Base-by-base conservation (phyloP, 2,329 filamentous ascomycete genomes). In the Epichloe uncinata region DNA sequence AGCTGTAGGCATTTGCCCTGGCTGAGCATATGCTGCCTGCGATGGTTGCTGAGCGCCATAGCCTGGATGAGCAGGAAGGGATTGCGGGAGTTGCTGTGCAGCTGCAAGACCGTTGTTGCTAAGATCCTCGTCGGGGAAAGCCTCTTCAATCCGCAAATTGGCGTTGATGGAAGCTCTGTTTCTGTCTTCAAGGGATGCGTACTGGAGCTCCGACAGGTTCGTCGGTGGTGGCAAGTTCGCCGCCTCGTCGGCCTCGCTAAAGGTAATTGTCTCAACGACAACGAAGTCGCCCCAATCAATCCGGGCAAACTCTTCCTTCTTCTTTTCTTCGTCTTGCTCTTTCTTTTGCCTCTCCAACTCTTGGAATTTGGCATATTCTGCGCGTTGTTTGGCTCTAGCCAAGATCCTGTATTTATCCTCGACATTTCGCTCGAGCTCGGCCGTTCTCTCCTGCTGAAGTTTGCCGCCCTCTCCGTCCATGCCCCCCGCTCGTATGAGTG, bases 241-340 rank as follows among this genome's bases (percentile, higher is more conserved):
- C 55, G 86, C 79, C 57, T 96, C 90, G 64, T 98, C 93, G 38
- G 80, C 78, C 57, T 95, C 90, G 52, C 81, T 89, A 66, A 98
- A 98, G 15, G 88, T 75, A 49, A 98, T 90, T 0, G 90, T 96
- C 67, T 96, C 93, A 42, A 96, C 89, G 18, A 98, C 85, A 35
- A 91, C 84, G 60, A 98, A 98, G 63, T 97, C 91, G 62, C 95
- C 87, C 93, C 93, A 98, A 66, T 98, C 93, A 55, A 98, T 93
- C 59, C 93, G 85, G 1, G 85, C 85, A 66, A 93, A 82, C 49
- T 80, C 73, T 20, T 75, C 70, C 60, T 83, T 82, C 65, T 95
- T 87, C 60, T 88, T 81, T 62, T 94, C 86, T 40, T 84, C 85
- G 55, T 90, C 82, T 61, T 94, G 88, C 60, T 95, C 89, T 62